phyloP scores from a whole-genome alignment of 345 rosid species.

The Eucalyptus tenuipes region DNA sequence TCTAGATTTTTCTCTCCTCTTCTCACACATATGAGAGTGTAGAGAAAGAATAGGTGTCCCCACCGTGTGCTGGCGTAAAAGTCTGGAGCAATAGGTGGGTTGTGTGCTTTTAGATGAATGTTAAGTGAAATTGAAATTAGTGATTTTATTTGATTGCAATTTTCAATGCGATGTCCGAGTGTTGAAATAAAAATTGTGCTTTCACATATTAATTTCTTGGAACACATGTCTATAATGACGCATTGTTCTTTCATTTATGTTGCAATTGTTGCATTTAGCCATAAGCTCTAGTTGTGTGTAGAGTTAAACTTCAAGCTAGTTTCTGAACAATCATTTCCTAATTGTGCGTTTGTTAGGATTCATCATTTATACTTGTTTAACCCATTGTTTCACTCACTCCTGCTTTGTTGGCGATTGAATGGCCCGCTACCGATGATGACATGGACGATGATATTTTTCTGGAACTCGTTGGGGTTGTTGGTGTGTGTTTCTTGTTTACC shows the following conservation, averaged over 20 bases:
- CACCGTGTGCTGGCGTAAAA: neutral
- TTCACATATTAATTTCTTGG: neutral
- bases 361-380: neutral
- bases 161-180: fast-evolving
- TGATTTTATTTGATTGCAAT: too few species aligned
- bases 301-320: neutral
- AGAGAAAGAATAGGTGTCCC: neutral
- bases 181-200: neutral
- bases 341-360: neutral
- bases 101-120: neutral
- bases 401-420: neutral
- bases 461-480: neutral
- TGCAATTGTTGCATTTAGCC: neutral
- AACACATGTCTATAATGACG: neutral
- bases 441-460: fast-evolving
- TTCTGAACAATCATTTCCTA: neutral
- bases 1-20: neutral
- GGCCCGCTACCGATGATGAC: neutral
- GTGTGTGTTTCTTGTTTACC: neutral
- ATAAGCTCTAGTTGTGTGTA: fast-evolving
- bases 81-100: neutral
- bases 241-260: neutral
- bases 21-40: neutral
- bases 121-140: neutral
- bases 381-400: neutral